These are phyloP conservation scores for Russula compacta DNA, from an alignment of 768 basidiomycete species.

Conservation along the genomic window DNA sequence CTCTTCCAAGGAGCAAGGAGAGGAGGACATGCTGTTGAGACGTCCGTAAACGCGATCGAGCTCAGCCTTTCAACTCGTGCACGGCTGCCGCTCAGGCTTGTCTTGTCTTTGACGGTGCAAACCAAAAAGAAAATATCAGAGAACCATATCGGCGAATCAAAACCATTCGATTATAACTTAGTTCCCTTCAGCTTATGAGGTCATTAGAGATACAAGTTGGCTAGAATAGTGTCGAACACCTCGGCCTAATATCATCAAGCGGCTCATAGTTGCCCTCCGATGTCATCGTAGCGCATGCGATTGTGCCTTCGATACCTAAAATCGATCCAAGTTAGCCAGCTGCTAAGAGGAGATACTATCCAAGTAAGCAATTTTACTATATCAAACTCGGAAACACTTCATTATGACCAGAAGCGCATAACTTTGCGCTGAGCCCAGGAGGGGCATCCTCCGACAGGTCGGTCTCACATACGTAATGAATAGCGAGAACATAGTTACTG, in stretches of 20 bases:
- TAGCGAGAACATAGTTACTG: neutral
- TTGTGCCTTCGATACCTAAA: conserved; percentile 34
- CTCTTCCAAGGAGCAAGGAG: too few species aligned
- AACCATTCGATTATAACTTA: too few species aligned
- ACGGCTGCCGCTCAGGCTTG: too few species aligned
- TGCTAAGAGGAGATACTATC: conserved; percentile 34
- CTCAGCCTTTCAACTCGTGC: too few species aligned
- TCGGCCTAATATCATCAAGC: neutral
- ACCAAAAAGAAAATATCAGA: too few species aligned
- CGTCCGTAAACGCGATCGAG: too few species aligned
- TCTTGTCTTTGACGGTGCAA: too few species aligned
- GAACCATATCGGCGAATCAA: too few species aligned
- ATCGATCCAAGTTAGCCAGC: neutral
- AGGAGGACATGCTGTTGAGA: too few species aligned
- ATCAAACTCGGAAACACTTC: neutral
- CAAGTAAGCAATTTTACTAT: neutral
- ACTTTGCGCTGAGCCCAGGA: neutral
- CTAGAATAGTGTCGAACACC: too few species aligned
- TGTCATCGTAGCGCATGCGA: conserved; percentile 36
- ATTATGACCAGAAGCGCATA: neutral
- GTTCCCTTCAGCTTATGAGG: too few species aligned
- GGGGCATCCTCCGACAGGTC: neutral
- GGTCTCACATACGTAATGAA: neutral
- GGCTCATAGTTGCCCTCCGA: neutral
- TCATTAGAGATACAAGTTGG: too few species aligned